Evolutionary conservation across 345 rosid genomes (phyloP).

Genomic region (Populus simonii): DNA sequence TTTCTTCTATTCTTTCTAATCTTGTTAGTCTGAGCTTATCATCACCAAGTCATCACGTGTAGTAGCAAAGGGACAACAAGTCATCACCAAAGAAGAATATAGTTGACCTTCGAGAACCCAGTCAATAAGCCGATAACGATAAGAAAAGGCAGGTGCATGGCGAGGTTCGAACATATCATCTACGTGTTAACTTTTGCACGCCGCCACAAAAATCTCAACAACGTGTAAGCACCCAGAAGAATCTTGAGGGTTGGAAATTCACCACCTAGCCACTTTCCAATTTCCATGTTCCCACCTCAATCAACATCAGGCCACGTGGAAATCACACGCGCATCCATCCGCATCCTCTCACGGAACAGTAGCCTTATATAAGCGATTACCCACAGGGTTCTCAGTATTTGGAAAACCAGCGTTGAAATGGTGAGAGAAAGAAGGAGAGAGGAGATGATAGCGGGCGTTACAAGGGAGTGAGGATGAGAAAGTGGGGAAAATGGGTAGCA

Average conservation of each 20-base stretch:
- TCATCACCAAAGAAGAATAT: background rate
- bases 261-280: background rate
- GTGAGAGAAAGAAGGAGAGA: slow-evolving; percentile 14
- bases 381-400: background rate
- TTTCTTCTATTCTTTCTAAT: too few species aligned
- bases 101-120: background rate
- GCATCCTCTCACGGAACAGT: background rate
- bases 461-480: slow-evolving; percentile 66
- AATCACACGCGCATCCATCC: background rate
- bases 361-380: background rate
- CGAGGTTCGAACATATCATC: background rate
- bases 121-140: background rate
- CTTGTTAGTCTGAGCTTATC: too few species aligned
- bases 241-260: background rate
- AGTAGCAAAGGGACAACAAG: too few species aligned
- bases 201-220: background rate
- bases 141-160: background rate
- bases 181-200: slow-evolving; percentile 1
- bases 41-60: too few species aligned
- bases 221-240: background rate
- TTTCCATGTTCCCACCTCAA: background rate
- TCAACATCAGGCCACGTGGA: background rate
- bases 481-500: slow-evolving; percentile 82
- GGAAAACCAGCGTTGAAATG: slow-evolving; percentile 7
- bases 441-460: slow-evolving; percentile 21